A percentile compares a stretch with the other conserved stretches of the same genome.
Conservation (phyloP, 108 stramenopile species). For the Bacterosira constricta region DNA sequence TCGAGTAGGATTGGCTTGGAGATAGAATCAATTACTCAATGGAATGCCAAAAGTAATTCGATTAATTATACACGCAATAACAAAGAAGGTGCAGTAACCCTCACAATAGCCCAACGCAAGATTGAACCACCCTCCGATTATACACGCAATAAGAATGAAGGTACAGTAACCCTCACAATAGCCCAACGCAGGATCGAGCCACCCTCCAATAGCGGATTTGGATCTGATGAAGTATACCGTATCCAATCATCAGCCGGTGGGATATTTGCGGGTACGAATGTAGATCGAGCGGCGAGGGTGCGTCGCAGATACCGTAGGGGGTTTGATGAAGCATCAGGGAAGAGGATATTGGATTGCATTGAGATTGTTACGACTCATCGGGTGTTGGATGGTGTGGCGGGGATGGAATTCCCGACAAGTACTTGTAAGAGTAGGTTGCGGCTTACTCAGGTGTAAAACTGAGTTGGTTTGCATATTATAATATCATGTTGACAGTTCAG, state of each 20-base stretch:
- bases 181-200: slow-evolving; percentile 54
- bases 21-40: slow-evolving; percentile 16
- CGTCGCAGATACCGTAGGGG: slow-evolving; percentile 53
- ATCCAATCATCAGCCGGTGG: slow-evolving; percentile 44
- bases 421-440: slow-evolving; percentile 49
- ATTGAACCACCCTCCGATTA: slow-evolving; percentile 46
- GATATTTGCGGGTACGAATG: slow-evolving; percentile 12
- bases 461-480: too few relatives aligned
- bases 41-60: slow-evolving; percentile 15
- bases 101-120: slow-evolving; percentile 49
- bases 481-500: too few relatives aligned
- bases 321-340: slow-evolving; percentile 50
- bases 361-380: slow-evolving; percentile 71
- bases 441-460: slow-evolving; percentile 29
- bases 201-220: slow-evolving; percentile 56
- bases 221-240: slow-evolving; percentile 54
- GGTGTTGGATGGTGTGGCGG: slow-evolving; percentile 74
- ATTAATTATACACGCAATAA: slow-evolving; percentile 23
- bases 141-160: slow-evolving; percentile 16
- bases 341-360: slow-evolving; percentile 67
- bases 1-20: slow-evolving; percentile 24
- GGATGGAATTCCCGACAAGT: slow-evolving; percentile 65
- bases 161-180: slow-evolving; percentile 26
- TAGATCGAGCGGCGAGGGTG: slow-evolving; percentile 50
- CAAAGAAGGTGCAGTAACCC: slow-evolving; percentile 10